Percentiles rank a stretch among this genome's conserved stretches.
phyloP scores from a whole-genome alignment of 2,329 filamentous ascomycete species.

The Coniochaeta pulveracea region DNA sequence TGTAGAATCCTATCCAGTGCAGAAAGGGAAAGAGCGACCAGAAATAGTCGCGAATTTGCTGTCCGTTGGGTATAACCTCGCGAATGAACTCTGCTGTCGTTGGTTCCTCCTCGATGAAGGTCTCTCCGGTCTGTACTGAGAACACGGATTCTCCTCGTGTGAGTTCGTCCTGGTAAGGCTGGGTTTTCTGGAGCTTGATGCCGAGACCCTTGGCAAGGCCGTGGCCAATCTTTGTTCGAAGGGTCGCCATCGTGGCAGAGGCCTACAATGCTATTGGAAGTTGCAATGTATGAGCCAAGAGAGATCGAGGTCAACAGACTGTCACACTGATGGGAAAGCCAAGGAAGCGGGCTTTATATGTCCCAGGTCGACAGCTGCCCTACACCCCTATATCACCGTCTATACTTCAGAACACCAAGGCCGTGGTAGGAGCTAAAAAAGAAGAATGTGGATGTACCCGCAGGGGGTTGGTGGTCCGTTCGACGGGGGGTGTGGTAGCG shows the following conservation, averaged over 20 bases:
- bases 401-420: constrained; percentile 1
- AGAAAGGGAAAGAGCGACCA: constrained; percentile 75
- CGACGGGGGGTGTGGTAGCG: no score
- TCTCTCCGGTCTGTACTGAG: constrained; percentile 61
- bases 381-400: not conserved
- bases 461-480: no score
- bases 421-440: constrained; percentile 2
- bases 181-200: constrained; percentile 66
- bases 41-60: constrained; percentile 48
- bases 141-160: constrained; percentile 71
- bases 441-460: no score
- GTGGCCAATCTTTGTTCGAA: constrained; percentile 53
- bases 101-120: constrained; percentile 75
- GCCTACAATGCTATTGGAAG: constrained; percentile 3
- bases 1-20: constrained; percentile 84
- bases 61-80: constrained; percentile 47
- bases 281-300: not conserved
- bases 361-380: not conserved
- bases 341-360: constrained; percentile 3
- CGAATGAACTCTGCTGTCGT: constrained; percentile 61
- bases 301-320: not conserved
- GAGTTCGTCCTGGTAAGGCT: constrained; percentile 48
- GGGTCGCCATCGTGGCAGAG: constrained; percentile 20
- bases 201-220: constrained; percentile 67
- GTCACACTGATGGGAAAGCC: constrained; percentile 1